These are phyloP conservation scores for Ogataea degrootiae DNA, from an alignment of 805 yeast species.

Conservation along the genomic window DNA sequence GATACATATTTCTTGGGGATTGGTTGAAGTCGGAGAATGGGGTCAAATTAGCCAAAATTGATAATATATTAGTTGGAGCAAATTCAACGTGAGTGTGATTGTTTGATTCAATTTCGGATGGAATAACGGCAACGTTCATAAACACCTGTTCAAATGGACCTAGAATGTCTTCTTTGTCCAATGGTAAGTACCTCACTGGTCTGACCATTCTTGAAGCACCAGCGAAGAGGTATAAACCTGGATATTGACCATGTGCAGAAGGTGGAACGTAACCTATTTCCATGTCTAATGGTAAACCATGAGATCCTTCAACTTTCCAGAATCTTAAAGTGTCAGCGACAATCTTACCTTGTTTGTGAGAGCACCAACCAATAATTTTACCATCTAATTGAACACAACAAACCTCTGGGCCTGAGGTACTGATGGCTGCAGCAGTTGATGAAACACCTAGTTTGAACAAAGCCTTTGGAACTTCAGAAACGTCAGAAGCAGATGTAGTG, in stretches of 20 bases:
- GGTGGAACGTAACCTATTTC: constrained; percentile 97
- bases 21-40: constrained; percentile 98
- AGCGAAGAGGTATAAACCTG: constrained; percentile 88
- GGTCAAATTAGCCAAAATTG: constrained; percentile 93
- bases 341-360: constrained; percentile 80
- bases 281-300: constrained; percentile 76
- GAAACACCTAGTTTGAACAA: constrained; percentile 74
- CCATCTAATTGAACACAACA: constrained; percentile 96
- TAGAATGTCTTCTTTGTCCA: constrained; percentile 75
- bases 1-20: constrained; percentile 99
- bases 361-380: constrained; percentile 86
- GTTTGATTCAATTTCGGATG: constrained; percentile 78
- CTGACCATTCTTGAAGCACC: constrained; percentile 94
- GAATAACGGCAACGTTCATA: constrained; percentile 93
- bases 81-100: constrained; percentile 91
- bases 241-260: constrained; percentile 93
- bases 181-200: constrained; percentile 88
- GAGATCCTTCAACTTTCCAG: constrained; percentile 84
- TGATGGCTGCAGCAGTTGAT: constrained; percentile 67
- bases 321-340: constrained; percentile 86
- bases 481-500: constrained; percentile 73
- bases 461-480: constrained; percentile 60
- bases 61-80: constrained; percentile 89
- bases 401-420: constrained; percentile 72
- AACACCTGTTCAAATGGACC: constrained; percentile 99